phyloP scores from a whole-genome alignment of 257 asterid species.

The Przewalskia tangutica region DNA sequence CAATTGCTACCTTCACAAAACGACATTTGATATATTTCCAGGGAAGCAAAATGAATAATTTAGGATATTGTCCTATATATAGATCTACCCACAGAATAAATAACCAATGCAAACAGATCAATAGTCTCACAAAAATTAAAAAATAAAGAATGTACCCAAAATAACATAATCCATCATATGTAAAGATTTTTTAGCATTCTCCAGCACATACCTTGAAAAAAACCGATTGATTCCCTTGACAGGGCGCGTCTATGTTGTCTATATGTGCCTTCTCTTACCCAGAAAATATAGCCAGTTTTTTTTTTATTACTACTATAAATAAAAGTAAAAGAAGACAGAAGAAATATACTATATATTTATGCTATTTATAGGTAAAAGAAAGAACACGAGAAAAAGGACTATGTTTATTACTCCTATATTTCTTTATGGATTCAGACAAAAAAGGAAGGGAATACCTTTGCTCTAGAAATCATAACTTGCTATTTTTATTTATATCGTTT shows the following conservation, averaged over 20 bases:
- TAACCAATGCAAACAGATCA: neutral
- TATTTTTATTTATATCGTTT: too few species aligned
- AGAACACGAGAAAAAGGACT: neutral
- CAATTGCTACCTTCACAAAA: neutral
- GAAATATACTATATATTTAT: neutral
- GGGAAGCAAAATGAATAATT: neutral
- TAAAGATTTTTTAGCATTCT: too few species aligned
- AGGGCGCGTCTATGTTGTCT: neutral
- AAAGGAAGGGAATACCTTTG: neutral
- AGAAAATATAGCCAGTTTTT: neutral
- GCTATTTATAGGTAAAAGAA: neutral
- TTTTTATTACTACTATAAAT: neutral
- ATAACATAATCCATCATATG: neutral
- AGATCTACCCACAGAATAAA: neutral
- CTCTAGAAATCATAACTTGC: too few species aligned
- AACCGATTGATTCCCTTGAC: neutral
- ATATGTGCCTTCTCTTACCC: neutral
- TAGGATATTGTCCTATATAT: neutral
- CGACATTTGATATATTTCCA: neutral
- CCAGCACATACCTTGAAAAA: neutral
- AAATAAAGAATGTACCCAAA: neutral
- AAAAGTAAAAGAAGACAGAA: neutral
- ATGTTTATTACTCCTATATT: neutral
- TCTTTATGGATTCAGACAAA: neutral
- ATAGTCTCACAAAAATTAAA: neutral